phyloP scores from a whole-genome alignment of 1,139 yeast genomes.

The Yamadazyma siamensis region DNA sequence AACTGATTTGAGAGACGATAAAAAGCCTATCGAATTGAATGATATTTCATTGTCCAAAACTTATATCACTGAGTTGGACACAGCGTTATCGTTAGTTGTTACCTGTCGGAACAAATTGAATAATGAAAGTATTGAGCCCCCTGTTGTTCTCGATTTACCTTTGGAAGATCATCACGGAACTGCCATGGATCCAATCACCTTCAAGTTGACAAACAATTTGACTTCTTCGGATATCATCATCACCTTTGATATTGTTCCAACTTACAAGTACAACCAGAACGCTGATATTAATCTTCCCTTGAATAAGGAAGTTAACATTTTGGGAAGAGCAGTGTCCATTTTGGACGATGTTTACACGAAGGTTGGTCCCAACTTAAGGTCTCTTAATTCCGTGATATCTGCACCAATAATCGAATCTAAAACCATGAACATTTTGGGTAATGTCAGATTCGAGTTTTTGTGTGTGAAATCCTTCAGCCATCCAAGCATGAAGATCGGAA shows the following conservation, averaged over 20 bases:
- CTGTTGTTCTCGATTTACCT: constrained; percentile 75
- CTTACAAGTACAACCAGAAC: constrained; percentile 50
- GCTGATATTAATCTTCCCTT: constrained; percentile 9
- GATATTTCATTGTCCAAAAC: constrained; percentile 63
- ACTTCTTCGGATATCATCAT: constrained; percentile 57
- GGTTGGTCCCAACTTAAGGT: constrained; percentile 68
- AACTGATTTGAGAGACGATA: constrained; percentile 64
- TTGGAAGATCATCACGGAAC: constrained; percentile 74
- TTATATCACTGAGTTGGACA: constrained; percentile 79
- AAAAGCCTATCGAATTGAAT: constrained; percentile 66
- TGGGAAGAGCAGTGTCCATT: constrained; percentile 86
- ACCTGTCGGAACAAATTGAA: constrained; percentile 48
- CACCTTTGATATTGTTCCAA: constrained; percentile 89
- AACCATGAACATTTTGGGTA: constrained; percentile 74
- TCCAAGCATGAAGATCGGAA: constrained; percentile 61
- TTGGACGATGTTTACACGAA: constrained; percentile 61
- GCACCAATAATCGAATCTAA: constrained; percentile 76
- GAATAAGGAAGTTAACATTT: constrained; percentile 39
- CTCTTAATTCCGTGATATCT: constrained; percentile 64
- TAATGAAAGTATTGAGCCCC: constrained; percentile 53
- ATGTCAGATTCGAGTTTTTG: constrained; percentile 70
- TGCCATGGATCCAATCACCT: constrained; percentile 79
- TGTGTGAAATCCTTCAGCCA: constrained; percentile 74
- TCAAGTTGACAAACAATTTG: constrained; percentile 53
- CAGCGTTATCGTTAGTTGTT: constrained; percentile 77